A percentile compares a stretch with the other conserved stretches of the same genome.
These are phyloP conservation scores for Eucalyptus lansdowneana DNA, from an alignment of 345 rosid genomes.

Conservation along the genomic window DNA sequence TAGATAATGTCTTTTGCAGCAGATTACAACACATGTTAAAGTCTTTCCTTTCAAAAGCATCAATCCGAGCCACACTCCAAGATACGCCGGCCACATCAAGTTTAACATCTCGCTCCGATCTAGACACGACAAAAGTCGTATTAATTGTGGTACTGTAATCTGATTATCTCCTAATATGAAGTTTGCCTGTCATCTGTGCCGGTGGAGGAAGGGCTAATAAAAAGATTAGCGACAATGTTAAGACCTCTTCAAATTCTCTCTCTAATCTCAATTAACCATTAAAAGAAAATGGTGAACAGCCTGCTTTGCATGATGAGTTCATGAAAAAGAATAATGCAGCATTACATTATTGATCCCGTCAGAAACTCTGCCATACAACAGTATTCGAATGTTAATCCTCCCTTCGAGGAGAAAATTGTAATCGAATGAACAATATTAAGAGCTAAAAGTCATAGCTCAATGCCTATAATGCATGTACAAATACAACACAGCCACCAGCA, in stretches of 20 bases:
- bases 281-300: background rate
- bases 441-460: slow-evolving; percentile 16
- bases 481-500: slow-evolving; percentile 6
- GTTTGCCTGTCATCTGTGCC: background rate
- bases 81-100: background rate
- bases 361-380: background rate
- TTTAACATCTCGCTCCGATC: background rate
- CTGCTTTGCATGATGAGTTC: background rate
- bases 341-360: background rate
- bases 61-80: background rate
- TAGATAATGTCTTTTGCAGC: background rate
- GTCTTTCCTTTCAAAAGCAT: background rate
- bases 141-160: background rate
- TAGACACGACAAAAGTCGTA: background rate
- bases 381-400: background rate
- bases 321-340: background rate
- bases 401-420: background rate
- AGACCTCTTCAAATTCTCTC: background rate
- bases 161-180: background rate
- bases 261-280: background rate
- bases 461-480: background rate
- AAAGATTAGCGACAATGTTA: background rate
- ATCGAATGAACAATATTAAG: background rate
- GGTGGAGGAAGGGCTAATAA: background rate
- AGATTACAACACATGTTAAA: background rate